Conservation (phyloP, 2,329 filamentous ascomycete species). For the Diaporthe sp. region DNA sequence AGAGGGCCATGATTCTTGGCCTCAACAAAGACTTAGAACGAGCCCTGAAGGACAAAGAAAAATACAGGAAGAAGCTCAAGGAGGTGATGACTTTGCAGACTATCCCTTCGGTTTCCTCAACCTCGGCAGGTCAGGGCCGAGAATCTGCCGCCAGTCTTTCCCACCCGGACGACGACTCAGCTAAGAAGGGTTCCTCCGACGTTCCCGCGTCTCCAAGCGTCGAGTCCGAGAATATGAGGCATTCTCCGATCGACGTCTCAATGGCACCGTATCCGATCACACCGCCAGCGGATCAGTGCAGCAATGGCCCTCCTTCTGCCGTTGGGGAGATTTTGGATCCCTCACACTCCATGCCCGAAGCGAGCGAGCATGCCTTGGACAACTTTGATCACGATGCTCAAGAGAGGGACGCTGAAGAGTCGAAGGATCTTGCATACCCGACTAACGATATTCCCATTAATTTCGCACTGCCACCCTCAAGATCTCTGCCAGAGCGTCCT, state of each 20-base stretch:
- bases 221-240: slow-evolving; percentile 65
- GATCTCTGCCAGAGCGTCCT: slow-evolving; percentile 66
- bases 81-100: slow-evolving; percentile 70
- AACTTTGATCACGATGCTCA: slow-evolving; percentile 69
- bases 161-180: slow-evolving; percentile 47
- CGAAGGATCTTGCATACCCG: slow-evolving; percentile 61
- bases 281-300: slow-evolving; percentile 68
- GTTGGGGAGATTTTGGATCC: slow-evolving; percentile 69
- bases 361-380: slow-evolving; percentile 71
- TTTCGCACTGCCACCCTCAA: slow-evolving; percentile 67
- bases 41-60: slow-evolving; percentile 93
- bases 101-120: slow-evolving; percentile 47
- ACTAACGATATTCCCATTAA: slow-evolving; percentile 65
- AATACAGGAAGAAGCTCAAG: slow-evolving; percentile 91
- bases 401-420: slow-evolving; percentile 61
- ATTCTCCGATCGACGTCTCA: slow-evolving; percentile 71
- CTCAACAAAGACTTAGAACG: slow-evolving; percentile 95
- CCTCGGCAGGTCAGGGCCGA: slow-evolving; percentile 37
- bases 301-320: slow-evolving; percentile 55
- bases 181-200: slow-evolving; percentile 51
- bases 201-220: slow-evolving; percentile 63
- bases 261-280: slow-evolving; percentile 77
- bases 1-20: slow-evolving; percentile 91
- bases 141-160: slow-evolving; percentile 44
- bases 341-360: slow-evolving; percentile 71